A percentile compares a stretch with the other conserved stretches of the same genome.
These are phyloP conservation scores for Candida maris DNA, from an alignment of 805 yeast species.

Conservation along the genomic window DNA sequence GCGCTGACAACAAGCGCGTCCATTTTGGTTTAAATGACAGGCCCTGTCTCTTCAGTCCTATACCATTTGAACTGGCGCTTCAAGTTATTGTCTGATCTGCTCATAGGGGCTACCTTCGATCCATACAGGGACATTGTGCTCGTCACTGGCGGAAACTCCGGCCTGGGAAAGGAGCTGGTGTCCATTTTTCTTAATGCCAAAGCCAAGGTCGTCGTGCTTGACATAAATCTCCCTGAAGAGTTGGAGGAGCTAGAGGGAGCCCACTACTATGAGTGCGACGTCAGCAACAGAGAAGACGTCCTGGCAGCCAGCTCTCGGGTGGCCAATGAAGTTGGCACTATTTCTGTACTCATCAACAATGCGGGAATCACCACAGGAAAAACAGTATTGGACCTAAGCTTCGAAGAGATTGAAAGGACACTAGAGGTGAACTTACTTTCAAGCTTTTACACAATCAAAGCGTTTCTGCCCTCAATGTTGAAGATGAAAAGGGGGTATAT, in stretches of 20 bases:
- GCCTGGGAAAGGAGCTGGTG: slow-evolving; percentile 70
- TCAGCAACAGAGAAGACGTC: slow-evolving; percentile 50
- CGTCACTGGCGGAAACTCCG: slow-evolving; percentile 82
- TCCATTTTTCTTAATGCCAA: slow-evolving; percentile 38
- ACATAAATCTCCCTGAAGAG: slow-evolving; percentile 45
- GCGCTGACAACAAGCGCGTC: too few species aligned
- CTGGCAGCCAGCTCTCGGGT: slow-evolving; percentile 38
- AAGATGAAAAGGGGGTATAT: slow-evolving; percentile 62
- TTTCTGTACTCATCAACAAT: slow-evolving; percentile 74
- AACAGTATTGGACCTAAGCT: slow-evolving; percentile 48
- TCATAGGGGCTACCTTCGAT: slow-evolving; percentile 53
- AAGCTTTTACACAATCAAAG: slow-evolving; percentile 63
- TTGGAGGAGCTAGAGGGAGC: slow-evolving; percentile 37
- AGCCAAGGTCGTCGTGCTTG: slow-evolving; percentile 63
- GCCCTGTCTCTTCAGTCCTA: slow-evolving; percentile 23
- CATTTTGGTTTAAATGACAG: slow-evolving; percentile 30
- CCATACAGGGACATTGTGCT: slow-evolving; percentile 58
- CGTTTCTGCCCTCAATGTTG: slow-evolving; percentile 73
- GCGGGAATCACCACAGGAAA: slow-evolving; percentile 74
- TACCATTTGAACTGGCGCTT: slow-evolving; percentile 27
- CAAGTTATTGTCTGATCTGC: slow-evolving; percentile 32
- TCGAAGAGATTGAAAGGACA: slow-evolving; percentile 57
- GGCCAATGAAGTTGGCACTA: slow-evolving; percentile 47
- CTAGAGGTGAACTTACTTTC: slow-evolving; percentile 69
- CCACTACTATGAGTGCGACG: slow-evolving; percentile 65